These are phyloP conservation scores for Pseudogymnoascus pannorum DNA, from an alignment of 2,329 filamentous ascomycete genomes.

Conservation along the genomic window DNA sequence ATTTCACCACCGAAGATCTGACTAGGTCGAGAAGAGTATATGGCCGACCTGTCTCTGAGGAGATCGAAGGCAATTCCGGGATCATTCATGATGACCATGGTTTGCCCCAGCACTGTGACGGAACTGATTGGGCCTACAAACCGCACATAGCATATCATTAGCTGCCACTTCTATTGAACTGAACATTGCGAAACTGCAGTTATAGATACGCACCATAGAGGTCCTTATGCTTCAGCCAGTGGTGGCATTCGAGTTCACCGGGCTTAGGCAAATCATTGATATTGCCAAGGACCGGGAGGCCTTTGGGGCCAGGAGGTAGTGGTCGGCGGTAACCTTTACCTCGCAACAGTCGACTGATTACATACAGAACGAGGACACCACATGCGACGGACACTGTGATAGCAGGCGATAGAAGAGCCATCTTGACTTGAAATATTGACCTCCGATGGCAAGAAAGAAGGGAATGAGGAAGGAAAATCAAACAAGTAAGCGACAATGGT, in stretches of 20 bases:
- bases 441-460: background rate
- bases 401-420: background rate
- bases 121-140: conserved; percentile 28
- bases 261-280: conserved; percentile 21
- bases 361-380: conserved; percentile 9
- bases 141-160: conserved; percentile 2
- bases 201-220: conserved; percentile 26
- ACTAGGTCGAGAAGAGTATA: conserved; percentile 31
- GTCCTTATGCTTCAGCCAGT: conserved; percentile 37
- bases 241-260: conserved; percentile 31
- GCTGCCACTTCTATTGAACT: conserved; percentile 3
- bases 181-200: background rate
- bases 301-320: conserved; percentile 15
- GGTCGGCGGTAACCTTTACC: conserved; percentile 2
- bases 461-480: conserved; percentile 4
- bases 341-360: conserved; percentile 10
- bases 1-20: conserved; percentile 31
- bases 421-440: background rate
- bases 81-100: conserved; percentile 36
- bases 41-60: conserved; percentile 31
- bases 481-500: background rate
- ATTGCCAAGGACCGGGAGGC: conserved; percentile 16
- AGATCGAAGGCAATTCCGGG: conserved; percentile 31
- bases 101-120: conserved; percentile 35
- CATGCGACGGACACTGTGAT: conserved; percentile 7